phyloP scores from a whole-genome alignment of 495 filamentous ascomycete genomes.

The Podospora fimiseda region DNA sequence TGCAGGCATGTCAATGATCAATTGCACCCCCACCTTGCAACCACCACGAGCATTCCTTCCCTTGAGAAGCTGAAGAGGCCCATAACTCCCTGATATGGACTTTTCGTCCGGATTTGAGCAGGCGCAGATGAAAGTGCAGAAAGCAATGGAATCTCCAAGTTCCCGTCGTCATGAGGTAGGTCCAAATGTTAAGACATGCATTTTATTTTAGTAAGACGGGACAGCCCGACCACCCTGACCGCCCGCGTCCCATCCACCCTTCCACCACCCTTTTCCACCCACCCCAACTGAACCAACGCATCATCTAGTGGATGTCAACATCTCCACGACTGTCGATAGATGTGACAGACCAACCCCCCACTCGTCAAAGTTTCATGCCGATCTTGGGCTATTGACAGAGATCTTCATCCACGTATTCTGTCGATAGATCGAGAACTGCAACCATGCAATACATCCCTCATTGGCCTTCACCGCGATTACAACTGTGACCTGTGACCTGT shows the following conservation, averaged over 20 bases:
- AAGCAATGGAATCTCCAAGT: background rate
- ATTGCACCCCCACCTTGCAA: background rate
- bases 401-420: background rate
- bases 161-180: too few relatives aligned
- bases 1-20: too few relatives aligned
- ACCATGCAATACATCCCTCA: too few relatives aligned
- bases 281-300: too few relatives aligned
- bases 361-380: background rate
- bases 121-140: background rate
- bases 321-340: background rate
- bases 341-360: background rate
- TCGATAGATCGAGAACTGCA: background rate
- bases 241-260: background rate
- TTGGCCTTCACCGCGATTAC: background rate
- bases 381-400: background rate
- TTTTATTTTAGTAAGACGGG: background rate
- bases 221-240: background rate
- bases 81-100: background rate
- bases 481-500: background rate
- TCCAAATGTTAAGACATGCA: too few relatives aligned
- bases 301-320: background rate
- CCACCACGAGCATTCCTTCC: background rate
- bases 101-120: background rate
- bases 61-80: background rate
- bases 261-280: background rate